Evolutionary conservation across 345 rosid species (phyloP).

Genomic region (Nephelium lappaceum): DNA sequence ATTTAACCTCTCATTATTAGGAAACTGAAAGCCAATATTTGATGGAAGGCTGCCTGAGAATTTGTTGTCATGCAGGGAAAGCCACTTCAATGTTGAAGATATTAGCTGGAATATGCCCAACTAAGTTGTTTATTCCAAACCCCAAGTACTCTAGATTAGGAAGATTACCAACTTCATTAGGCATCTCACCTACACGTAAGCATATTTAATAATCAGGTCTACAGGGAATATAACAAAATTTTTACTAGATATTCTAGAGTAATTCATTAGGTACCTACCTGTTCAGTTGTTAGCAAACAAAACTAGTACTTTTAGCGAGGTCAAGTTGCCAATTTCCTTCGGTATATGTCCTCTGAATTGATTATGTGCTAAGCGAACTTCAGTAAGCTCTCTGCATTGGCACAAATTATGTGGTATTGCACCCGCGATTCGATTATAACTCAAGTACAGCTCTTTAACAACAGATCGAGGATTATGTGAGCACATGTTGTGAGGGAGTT

Average conservation of each 20-base stretch:
- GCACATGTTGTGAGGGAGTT: too few relatives aligned
- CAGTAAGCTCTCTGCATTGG: too few relatives aligned
- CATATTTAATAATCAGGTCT: neutral
- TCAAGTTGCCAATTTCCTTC: conserved; percentile 17
- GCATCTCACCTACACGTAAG: conserved; percentile 1
- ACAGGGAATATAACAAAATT: too few relatives aligned
- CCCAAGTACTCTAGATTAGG: neutral
- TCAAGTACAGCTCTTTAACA: too few relatives aligned
- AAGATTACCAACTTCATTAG: neutral
- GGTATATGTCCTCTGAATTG: conserved; percentile 14
- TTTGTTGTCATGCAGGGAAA: neutral
- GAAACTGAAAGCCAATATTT: neutral
- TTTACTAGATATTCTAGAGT: neutral
- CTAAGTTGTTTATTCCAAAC: neutral
- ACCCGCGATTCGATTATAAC: too few relatives aligned
- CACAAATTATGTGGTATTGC: too few relatives aligned
- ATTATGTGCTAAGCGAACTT: too few relatives aligned
- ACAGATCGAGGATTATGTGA: too few relatives aligned
- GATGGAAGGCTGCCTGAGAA: conserved; percentile 6
- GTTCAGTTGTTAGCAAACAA: conserved; percentile 12
- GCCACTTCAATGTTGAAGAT: neutral
- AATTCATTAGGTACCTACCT: conserved; percentile 4
- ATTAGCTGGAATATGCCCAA: neutral
- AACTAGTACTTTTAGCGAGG: conserved; percentile 10
- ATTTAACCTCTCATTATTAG: neutral